Evolutionary conservation across 2,329 filamentous ascomycete species (phyloP), one percentile per base, ranked within the genome.

Genomic region (Thelonectria discophora): DNA sequence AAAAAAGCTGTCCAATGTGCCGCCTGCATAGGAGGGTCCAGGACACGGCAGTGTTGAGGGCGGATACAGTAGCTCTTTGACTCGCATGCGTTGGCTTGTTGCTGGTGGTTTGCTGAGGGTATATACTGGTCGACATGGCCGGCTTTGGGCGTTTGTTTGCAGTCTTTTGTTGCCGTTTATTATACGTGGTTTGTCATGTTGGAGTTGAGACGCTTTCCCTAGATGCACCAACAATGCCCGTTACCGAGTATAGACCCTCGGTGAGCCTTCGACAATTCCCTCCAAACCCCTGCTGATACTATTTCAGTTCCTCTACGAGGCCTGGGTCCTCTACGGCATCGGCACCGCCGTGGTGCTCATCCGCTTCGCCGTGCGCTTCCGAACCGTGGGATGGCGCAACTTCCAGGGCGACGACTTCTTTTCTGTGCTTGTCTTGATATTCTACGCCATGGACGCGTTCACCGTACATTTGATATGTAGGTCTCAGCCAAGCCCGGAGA

Each of bases 331-430:
- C 18, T 79, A 74, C 45, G 71, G 60, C 2, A 51, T 77, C 24
- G 77, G 77, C 1, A 65, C 71, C 3, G 10, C 67, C 3, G 64
- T 79, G 11, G 58, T 81, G 1, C n/a, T 73, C 1, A 24, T 71
- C 3, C 74, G 78, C 3, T 77, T 75, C 17, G 65, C 58, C 13
- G 75, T 79, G 5, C 74, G 78, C 1, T 54, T 79, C 15, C 75
- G 76, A 2, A 76, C 75, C 0, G 77, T 79, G 1, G 78, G 78
- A 2, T 52, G 73, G 27, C 69, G 72, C n/a, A 72, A 76, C 1
- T 66, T 79, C 3, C 72, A 75, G 20, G 75, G 78, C 6, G 79
- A 81, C 61, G 78, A 80, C 54, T 74, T 75, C 11, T 73, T 79
- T 30, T 69, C 74, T 0, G n/a, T 76, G 11, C 53, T 76, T 1